Percentiles rank a stretch among this genome's conserved stretches.
Conservation (phyloP, 2,329 filamentous ascomycete species). For the Venturiaceae sp. region DNA sequence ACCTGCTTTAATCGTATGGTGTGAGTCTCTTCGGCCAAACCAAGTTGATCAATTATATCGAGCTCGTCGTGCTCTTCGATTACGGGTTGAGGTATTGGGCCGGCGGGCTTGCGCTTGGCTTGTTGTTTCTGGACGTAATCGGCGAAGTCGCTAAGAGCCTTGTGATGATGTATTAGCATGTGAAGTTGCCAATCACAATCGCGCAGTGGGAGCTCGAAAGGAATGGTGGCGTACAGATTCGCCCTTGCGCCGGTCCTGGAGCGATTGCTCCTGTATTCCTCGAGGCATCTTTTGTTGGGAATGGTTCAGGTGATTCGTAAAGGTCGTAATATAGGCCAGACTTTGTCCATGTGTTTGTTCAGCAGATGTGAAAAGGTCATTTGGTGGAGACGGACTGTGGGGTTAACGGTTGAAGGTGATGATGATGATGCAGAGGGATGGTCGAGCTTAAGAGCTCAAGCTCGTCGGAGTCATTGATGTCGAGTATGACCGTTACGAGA, state of each 20-base stretch:
- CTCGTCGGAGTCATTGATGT: too few species aligned
- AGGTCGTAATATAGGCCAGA: neutral
- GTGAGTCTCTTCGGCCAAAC: constrained; percentile 60
- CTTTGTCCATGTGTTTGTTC: neutral
- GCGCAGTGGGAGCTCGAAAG: constrained; percentile 4
- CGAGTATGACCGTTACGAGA: too few species aligned
- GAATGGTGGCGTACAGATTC: constrained; percentile 58
- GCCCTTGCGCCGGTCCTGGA: constrained; percentile 74
- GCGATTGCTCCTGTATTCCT: constrained; percentile 47
- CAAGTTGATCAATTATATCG: constrained; percentile 74
- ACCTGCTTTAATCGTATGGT: constrained; percentile 65
- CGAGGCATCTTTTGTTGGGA: constrained; percentile 18
- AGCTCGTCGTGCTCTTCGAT: constrained; percentile 75
- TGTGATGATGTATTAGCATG: neutral
- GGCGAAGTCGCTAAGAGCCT: constrained; percentile 87
- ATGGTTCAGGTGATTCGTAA: neutral
- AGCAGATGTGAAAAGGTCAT: neutral
- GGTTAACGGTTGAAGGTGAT: neutral
- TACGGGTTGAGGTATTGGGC: constrained; percentile 9
- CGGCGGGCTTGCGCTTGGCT: constrained; percentile 44
- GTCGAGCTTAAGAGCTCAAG: too few species aligned
- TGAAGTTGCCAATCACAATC: neutral
- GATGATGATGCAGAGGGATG: too few species aligned
- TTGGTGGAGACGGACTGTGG: neutral
- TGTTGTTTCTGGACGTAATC: constrained; percentile 97